Percentiles rank a stretch among this genome's conserved stretches.
These are phyloP conservation scores for Chlorella variabilis DNA, from an alignment of 163 green algal genomes.

Conservation along the genomic window DNA sequence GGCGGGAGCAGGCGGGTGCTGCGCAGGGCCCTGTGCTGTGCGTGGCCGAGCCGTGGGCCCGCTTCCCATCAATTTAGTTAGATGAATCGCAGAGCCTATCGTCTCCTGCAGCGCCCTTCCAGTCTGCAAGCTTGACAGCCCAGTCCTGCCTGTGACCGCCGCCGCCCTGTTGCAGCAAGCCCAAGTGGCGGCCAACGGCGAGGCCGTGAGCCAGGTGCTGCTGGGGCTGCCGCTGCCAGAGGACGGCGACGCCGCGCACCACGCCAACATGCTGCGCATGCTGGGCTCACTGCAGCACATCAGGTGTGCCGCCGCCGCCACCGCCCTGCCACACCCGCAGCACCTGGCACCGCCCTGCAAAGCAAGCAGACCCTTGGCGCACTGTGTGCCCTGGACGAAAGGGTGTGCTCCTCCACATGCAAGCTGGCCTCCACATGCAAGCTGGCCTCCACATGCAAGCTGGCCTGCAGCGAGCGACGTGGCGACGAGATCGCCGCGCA, in stretches of 20 bases:
- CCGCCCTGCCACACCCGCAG: neutral
- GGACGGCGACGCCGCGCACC: slow-evolving; percentile 1
- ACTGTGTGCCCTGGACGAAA: too few species aligned
- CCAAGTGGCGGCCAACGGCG: neutral
- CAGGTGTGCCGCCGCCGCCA: neutral
- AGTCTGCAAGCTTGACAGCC: too few species aligned
- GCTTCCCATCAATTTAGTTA: too few species aligned
- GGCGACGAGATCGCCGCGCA: slow-evolving; percentile 19
- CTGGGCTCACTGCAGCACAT: slow-evolving; percentile 33
- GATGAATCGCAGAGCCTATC: too few species aligned
- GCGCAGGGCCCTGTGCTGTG: too few species aligned
- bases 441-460: too few species aligned
- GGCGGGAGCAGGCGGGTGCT: slow-evolving; percentile 4
- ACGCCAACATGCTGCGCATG: slow-evolving; percentile 30
- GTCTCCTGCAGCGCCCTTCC: too few species aligned
- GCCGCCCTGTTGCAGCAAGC: slow-evolving; percentile 18
- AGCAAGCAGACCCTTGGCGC: too few species aligned
- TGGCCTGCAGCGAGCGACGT: slow-evolving; percentile 8
- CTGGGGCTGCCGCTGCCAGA: slow-evolving; percentile 23
- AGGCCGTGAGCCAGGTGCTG: slow-evolving; percentile 30
- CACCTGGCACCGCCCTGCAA: too few species aligned
- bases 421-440: too few species aligned
- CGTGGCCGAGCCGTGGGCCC: too few species aligned
- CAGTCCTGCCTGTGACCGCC: neutral
- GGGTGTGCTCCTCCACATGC: too few species aligned